phyloP scores from a whole-genome alignment of 495 filamentous ascomycete genomes.

The Hypomontagnella monticulosa region DNA sequence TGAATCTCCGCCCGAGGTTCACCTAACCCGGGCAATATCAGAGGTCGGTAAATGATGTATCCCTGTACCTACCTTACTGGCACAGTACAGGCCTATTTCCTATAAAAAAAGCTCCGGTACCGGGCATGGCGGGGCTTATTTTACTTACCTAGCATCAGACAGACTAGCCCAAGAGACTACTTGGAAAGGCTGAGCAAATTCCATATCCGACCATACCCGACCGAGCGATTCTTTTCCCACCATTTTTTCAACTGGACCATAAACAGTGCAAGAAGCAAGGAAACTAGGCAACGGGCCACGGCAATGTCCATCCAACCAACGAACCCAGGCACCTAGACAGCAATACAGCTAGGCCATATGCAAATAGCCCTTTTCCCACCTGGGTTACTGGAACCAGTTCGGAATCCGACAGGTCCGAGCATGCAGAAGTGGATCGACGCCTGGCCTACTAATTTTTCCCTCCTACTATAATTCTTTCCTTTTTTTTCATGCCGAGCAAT shows the following conservation, averaged over 20 bases:
- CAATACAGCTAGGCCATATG: not conserved
- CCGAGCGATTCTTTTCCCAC: not conserved
- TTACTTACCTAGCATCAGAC: not conserved
- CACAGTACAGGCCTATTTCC: too few species aligned
- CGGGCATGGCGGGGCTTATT: constrained; percentile 19
- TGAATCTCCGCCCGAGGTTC: not conserved
- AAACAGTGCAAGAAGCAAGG: too few species aligned
- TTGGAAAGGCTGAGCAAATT: constrained; percentile 37
- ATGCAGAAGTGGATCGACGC: constrained; percentile 32
- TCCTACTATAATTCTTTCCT: not conserved
- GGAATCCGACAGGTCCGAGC: constrained; percentile 43
- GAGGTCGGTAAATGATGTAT: too few species aligned
- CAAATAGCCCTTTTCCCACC: constrained; percentile 2
- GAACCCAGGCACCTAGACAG: not conserved
- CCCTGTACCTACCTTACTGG: too few species aligned
- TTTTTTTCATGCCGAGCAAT: constrained; percentile 16
- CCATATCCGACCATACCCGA: constrained; percentile 27
- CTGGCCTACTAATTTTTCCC: not conserved
- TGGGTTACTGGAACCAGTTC: constrained; percentile 26
- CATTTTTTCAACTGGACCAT: not conserved
- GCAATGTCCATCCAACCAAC: not conserved
- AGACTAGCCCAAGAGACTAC: too few species aligned
- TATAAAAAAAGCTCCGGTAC: constrained; percentile 29
- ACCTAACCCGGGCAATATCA: too few species aligned
- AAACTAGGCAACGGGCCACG: constrained; percentile 1